phyloP scores from a whole-genome alignment of 345 rosid species.

The Nephelium lappaceum region DNA sequence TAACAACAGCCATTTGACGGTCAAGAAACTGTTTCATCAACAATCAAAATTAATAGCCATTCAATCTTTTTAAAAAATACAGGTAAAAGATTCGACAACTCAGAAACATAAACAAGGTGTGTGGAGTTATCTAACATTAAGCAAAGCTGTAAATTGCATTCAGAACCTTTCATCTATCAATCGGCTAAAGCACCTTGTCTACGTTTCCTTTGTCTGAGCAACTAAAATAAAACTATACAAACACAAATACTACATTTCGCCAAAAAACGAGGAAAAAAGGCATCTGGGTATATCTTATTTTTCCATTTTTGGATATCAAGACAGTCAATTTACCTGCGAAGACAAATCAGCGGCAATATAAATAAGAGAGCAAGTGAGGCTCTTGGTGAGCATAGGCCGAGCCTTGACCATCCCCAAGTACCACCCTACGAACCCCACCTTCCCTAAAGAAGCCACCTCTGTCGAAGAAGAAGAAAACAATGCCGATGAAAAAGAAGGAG shows the following conservation, averaged over 20 bases:
- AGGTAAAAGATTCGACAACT: not conserved
- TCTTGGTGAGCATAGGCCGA: conserved; percentile 78
- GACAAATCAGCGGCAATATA: conserved; percentile 89
- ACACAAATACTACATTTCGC: conserved; percentile 1
- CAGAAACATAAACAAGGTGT: not conserved
- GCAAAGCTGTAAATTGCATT: not conserved
- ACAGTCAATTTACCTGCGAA: conserved; percentile 61
- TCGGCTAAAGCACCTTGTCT: not conserved
- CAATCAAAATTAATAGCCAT: not conserved
- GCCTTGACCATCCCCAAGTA: conserved; percentile 85
- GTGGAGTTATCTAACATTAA: not conserved
- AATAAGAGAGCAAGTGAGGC: conserved; percentile 64
- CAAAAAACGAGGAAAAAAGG: not conserved
- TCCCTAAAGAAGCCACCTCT: conserved; percentile 34
- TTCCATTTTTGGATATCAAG: not conserved
- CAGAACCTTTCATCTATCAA: not conserved
- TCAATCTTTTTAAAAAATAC: too few species aligned
- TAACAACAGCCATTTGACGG: not conserved
- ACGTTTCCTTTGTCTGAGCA: conserved; percentile 10
- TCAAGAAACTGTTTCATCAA: not conserved
- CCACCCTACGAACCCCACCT: conserved; percentile 70
- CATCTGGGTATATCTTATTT: not conserved
- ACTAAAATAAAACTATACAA: conserved; percentile 13
- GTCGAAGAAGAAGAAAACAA: conserved; percentile 24
- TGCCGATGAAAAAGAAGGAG: conserved; percentile 33